Evolutionary conservation across 2,329 filamentous ascomycete species (phyloP).

Genomic region (Leptodontidium sp.): DNA sequence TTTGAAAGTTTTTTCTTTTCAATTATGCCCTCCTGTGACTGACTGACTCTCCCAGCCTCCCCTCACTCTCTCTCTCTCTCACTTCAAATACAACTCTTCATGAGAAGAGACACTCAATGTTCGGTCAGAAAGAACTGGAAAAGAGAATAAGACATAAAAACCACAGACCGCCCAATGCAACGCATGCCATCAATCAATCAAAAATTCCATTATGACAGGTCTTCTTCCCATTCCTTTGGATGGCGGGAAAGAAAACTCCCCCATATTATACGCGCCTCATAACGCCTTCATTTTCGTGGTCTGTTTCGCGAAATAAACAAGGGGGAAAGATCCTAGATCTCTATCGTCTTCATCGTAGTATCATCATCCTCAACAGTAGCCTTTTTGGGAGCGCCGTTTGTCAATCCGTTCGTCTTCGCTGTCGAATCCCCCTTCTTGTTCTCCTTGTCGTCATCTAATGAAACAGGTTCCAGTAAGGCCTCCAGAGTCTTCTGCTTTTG

Average conservation of each 20-base stretch:
- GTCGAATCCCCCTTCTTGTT: constrained; percentile 37
- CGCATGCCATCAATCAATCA: constrained; percentile 31
- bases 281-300: constrained; percentile 40
- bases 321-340: constrained; percentile 42
- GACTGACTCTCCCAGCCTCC: not conserved
- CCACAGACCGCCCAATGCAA: constrained; percentile 35
- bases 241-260: constrained; percentile 23
- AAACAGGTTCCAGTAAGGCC: constrained; percentile 40
- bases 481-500: constrained; percentile 42
- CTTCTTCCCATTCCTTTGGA: constrained; percentile 18
- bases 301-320: constrained; percentile 33
- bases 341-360: constrained; percentile 48
- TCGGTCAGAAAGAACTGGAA: not conserved
- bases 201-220: constrained; percentile 34
- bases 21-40: constrained; percentile 33
- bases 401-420: constrained; percentile 31
- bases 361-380: constrained; percentile 47
- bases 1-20: constrained; percentile 22
- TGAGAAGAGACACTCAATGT: not conserved
- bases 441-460: constrained; percentile 44
- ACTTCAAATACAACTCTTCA: not conserved
- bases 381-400: constrained; percentile 42
- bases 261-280: constrained; percentile 36
- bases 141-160: constrained; percentile 10
- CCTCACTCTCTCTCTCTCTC: no score